Evolutionary conservation across 2,329 filamentous ascomycete genomes (phyloP), one percentile per base, ranked within the genome.

Genomic region (Aspergillus phoenicis): DNA sequence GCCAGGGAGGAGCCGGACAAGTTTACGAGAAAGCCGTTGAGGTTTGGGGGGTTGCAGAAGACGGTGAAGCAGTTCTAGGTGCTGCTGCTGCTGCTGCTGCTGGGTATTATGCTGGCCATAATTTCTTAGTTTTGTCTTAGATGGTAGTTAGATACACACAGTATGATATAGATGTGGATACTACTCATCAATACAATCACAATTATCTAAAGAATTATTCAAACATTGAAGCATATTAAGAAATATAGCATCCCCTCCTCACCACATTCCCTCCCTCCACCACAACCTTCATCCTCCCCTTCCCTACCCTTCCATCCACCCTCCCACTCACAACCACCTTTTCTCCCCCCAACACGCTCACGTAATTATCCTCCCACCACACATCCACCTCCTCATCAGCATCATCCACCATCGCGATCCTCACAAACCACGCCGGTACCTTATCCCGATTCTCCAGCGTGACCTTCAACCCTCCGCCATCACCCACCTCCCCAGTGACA

Each of bases 291-390:
- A 62, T 63, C 33, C 5, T 36, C 33, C 33, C 28, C 5, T 10
- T 36, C 33, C 11, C 5, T 10, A 13, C 5, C 11, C 5, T 36
- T 5, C 24, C 6, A 24, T 56, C 4, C 17, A 72, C 69, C 30
- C 61, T 52, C 38, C 81, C 77, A 1, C 67, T 66, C 53, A 84
- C 20, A 8, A 70, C 73, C 5, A 86, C 48, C 56, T 74, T 81
- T 75, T 89, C 86, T 1, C 75, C 71, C 0, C 86, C 85, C 79
- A 83, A 87, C 8, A 89, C 71, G 1, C 85, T 87, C 11, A 89
- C 75, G 62, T 88, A 89, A 62, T 89, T 89, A 63, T 88, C 86
- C 0, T 81, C 82, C 85, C 86, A 89, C 20, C 77, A 75, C 0
- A 85, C 79, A 0, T 85, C 84, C 4, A 80, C 83, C 0, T 74